Evolutionary conservation across 2,329 filamentous ascomycete genomes (phyloP).

Genomic region (Ophiostoma fasciatum): DNA sequence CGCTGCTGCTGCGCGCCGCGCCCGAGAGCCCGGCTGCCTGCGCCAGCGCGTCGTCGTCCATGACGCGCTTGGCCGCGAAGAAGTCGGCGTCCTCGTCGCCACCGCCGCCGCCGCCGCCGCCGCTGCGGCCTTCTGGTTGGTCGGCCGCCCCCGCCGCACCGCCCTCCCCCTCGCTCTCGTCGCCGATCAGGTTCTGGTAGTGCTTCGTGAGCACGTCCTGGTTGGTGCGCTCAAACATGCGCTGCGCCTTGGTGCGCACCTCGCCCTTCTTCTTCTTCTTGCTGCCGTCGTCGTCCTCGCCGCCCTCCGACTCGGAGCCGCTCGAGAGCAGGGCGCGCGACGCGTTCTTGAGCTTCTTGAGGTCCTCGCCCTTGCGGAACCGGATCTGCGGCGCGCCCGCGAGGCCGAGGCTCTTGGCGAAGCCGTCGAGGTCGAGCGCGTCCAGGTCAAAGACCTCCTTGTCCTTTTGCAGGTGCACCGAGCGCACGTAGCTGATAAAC

Average conservation of each 20-base stretch:
- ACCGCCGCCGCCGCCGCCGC: not conserved
- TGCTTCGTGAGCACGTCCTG: constrained; percentile 92
- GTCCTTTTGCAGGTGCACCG: constrained; percentile 75
- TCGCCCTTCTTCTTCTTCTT: constrained; percentile 50
- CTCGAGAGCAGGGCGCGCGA: constrained; percentile 52
- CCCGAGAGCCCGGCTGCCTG: constrained; percentile 29
- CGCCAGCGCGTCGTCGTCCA: constrained; percentile 52
- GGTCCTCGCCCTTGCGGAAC: constrained; percentile 78
- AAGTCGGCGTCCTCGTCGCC: constrained; percentile 45
- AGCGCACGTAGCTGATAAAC: constrained; percentile 79
- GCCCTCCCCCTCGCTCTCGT: constrained; percentile 46
- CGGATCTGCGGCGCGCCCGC: constrained; percentile 88
- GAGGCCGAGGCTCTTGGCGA: constrained; percentile 69
- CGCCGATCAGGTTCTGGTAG: constrained; percentile 67
- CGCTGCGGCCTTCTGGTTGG: too few species aligned
- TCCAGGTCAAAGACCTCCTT: constrained; percentile 83
- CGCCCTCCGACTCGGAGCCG: constrained; percentile 40
- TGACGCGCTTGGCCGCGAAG: constrained; percentile 76
- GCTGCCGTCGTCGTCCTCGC: constrained; percentile 24
- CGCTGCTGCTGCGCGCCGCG: constrained; percentile 8
- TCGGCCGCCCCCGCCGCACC: constrained; percentile 22
- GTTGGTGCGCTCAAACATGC: constrained; percentile 95
- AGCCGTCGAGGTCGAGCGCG: constrained; percentile 72
- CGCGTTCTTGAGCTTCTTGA: constrained; percentile 77
- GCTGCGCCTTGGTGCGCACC: constrained; percentile 88